Percentiles rank a stretch among this genome's conserved stretches.
phyloP scores from a whole-genome alignment of 495 filamentous ascomycete species.

The Talaromyces stipitatus region DNA sequence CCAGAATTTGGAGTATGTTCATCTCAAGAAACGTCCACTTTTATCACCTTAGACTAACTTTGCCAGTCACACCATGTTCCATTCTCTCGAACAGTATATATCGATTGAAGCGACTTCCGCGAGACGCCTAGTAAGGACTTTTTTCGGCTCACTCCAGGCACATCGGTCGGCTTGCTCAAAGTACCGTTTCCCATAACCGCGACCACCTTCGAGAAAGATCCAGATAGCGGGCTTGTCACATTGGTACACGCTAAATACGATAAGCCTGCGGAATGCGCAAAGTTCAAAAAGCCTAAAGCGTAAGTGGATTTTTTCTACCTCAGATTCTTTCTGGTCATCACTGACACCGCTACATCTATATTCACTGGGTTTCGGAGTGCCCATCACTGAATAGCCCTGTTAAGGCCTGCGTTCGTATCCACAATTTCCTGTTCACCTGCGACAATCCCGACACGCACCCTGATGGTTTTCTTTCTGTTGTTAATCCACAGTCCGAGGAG shows the following conservation, averaged over 20 bases:
- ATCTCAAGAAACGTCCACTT: neutral
- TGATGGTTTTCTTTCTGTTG: conserved; percentile 62
- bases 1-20: conserved; percentile 16
- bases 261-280: conserved; percentile 22
- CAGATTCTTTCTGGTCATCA: neutral
- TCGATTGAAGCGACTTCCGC: conserved; percentile 86
- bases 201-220: conserved; percentile 66
- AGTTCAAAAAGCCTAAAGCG: conserved; percentile 15
- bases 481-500: conserved; percentile 78
- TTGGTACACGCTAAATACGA: conserved; percentile 33
- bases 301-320: conserved; percentile 2
- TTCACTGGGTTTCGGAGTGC: conserved; percentile 76
- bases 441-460: conserved; percentile 64
- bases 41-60: neutral
- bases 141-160: conserved; percentile 87
- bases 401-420: conserved; percentile 70
- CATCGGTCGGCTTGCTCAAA: conserved; percentile 80
- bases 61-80: conserved; percentile 48
- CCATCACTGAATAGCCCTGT: conserved; percentile 55
- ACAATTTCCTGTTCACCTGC: conserved; percentile 78
- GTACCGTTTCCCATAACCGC: conserved; percentile 77
- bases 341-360: conserved; percentile 28
- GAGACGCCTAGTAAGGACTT: conserved; percentile 77
- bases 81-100: conserved; percentile 78
- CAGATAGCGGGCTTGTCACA: conserved; percentile 56